Evolutionary conservation across 176 grass and related monocot genomes (phyloP), one percentile per base, ranked within the genome.

Genomic region (Rhipidocladum racemiflorum): DNA sequence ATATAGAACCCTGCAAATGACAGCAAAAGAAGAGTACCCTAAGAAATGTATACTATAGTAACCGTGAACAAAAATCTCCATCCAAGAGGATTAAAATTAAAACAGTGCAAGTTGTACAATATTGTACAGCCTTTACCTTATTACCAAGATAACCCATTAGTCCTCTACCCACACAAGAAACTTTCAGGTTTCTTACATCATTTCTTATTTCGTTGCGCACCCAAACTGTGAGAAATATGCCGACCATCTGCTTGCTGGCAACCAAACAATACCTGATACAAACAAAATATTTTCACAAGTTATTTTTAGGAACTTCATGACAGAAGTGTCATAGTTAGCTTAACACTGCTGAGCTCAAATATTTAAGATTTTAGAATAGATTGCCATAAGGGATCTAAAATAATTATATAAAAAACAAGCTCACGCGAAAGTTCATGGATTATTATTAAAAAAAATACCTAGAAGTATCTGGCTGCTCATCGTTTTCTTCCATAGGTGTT

Each of bases 101-200:
- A 75, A 25, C 35, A 15, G 7, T 24, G 46, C 16, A 77, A 44
- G 18, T 49, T 46, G 4, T 45, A 57, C 16, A 64, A 12, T 30
- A n/a, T n/a, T n/a, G 15, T 29, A 60, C 0, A 23, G n/a, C 0
- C 35, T 55, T 88, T 91, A 97, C 95, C 90, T 97, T 97, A 56
- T 97, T 97, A 81, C 95, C 95, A 68, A 97, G 95, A 89, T 97
- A 97, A 75, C 95, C 95, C 95, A 97, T 97, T 76, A 97, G 65
- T 59, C 95, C 95, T 86, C 95, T 90, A 42, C 95, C 95, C 34
- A 97, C 86, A 2, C 95, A 97, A 83, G 95, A 97, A 76, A 97
- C 95, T 84, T 97, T 97, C 54, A 97, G 84, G 75, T 93, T 97
- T 80, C 84, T 92, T 10, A 97, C 85, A 89, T 94, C 92, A 81